Conservation (phyloP, 1,284 basidiomycete genomes). For the Trametes polyzona region DNA sequence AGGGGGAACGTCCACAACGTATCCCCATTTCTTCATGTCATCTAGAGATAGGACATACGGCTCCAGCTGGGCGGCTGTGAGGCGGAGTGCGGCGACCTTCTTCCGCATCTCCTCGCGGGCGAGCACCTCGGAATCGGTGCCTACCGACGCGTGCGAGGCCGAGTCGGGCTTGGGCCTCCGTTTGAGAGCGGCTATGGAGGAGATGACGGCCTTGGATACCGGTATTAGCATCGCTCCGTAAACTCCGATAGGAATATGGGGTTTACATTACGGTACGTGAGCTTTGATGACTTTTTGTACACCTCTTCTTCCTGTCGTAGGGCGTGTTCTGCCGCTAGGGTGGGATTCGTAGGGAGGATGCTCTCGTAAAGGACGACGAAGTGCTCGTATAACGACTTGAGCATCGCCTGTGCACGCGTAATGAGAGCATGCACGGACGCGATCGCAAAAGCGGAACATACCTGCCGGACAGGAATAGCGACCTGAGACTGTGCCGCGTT, state of each 20-base stretch:
- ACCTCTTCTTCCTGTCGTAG: slow-evolving; percentile 79
- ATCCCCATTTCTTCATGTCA: slow-evolving; percentile 70
- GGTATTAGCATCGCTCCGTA: slow-evolving; percentile 1
- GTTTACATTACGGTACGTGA: slow-evolving; percentile 79
- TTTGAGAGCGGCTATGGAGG: slow-evolving; percentile 73
- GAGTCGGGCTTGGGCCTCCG: slow-evolving; percentile 67
- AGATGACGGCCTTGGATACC: slow-evolving; percentile 65
- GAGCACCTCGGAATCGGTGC: slow-evolving; percentile 73
- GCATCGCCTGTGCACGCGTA: slow-evolving; percentile 54
- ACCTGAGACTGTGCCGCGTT: slow-evolving; percentile 69
- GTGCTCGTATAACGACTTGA: slow-evolving; percentile 73
- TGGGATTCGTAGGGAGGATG: slow-evolving; percentile 53
- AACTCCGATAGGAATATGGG: too few species aligned
- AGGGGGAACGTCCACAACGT: slow-evolving; percentile 69
- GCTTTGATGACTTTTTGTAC: slow-evolving; percentile 69
- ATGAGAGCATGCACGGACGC: background rate
- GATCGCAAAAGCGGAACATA: slow-evolving; percentile 33
- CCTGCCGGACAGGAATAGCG: slow-evolving; percentile 72
- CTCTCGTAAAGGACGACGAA: slow-evolving; percentile 66
- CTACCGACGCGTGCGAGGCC: slow-evolving; percentile 73
- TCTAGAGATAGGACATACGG: slow-evolving; percentile 61
- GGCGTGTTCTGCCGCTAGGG: slow-evolving; percentile 73
- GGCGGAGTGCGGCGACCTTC: slow-evolving; percentile 55
- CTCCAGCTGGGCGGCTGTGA: slow-evolving; percentile 60
- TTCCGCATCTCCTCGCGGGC: slow-evolving; percentile 63